Evolutionary conservation across 768 basidiomycete genomes (phyloP).

Genomic region (Phanerochaete sordida): DNA sequence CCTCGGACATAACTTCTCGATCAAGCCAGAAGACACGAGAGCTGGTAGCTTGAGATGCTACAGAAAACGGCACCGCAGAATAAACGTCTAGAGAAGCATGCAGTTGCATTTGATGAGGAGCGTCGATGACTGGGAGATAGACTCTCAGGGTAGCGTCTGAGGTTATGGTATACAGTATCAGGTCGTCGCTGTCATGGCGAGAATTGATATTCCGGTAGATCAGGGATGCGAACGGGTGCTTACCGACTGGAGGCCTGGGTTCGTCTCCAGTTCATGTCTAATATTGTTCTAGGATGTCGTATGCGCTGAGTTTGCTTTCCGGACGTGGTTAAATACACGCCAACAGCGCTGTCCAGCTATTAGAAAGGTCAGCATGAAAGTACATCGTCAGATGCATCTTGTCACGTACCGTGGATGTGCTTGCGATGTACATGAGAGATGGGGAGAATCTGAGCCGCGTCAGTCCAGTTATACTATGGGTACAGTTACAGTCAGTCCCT

Average conservation of each 20-base stretch:
- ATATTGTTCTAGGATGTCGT: slow-evolving; percentile 69
- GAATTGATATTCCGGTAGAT: slow-evolving; percentile 5
- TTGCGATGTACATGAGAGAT: slow-evolving; percentile 71
- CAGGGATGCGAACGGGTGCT: neutral
- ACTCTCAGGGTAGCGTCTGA: slow-evolving; percentile 79
- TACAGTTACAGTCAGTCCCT: slow-evolving; percentile 11
- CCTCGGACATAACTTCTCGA: slow-evolving; percentile 50
- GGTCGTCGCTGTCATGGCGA: slow-evolving; percentile 52
- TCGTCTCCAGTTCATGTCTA: slow-evolving; percentile 69
- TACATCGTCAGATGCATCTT: neutral
- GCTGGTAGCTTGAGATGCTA: slow-evolving; percentile 21
- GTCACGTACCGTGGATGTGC: slow-evolving; percentile 50
- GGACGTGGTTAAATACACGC: slow-evolving; percentile 70
- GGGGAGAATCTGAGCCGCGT: slow-evolving; percentile 65
- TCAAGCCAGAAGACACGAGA: slow-evolving; percentile 72
- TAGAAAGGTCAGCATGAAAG: slow-evolving; percentile 1
- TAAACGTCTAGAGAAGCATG: slow-evolving; percentile 74
- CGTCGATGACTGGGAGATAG: slow-evolving; percentile 85
- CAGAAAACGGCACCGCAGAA: slow-evolving; percentile 49
- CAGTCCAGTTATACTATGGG: slow-evolving; percentile 45
- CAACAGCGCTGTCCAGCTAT: slow-evolving; percentile 60
- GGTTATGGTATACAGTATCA: slow-evolving; percentile 81
- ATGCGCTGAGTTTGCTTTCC: slow-evolving; percentile 66
- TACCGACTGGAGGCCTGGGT: slow-evolving; percentile 66
- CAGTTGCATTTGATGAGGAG: slow-evolving; percentile 79